Conservation (phyloP, 2,329 filamentous ascomycete species). For the Calonectria hawksworthii region DNA sequence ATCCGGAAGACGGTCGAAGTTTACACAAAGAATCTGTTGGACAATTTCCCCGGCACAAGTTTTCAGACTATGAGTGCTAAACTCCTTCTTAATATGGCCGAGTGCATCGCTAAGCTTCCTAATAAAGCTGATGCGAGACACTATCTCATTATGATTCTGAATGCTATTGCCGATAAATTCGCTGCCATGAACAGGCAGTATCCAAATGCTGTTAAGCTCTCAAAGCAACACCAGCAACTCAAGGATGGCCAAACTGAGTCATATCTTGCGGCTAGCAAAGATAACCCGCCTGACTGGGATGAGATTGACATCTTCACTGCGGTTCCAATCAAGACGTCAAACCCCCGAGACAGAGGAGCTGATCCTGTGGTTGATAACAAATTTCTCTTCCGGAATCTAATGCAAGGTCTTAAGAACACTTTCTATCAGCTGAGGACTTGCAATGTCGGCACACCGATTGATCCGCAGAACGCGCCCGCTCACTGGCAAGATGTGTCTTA, state of each 20-base stretch:
- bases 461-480: conserved; percentile 81
- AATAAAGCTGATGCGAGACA: conserved; percentile 96
- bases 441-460: conserved; percentile 81
- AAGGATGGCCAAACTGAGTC: conserved; percentile 76
- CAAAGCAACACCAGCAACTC: conserved; percentile 79
- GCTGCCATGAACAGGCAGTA: conserved; percentile 98
- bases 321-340: conserved; percentile 95
- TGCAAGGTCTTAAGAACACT: conserved; percentile 95
- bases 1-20: conserved; percentile 97
- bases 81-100: conserved; percentile 95
- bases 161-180: conserved; percentile 98
- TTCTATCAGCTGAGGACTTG: conserved; percentile 95
- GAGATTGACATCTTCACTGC: conserved; percentile 98
- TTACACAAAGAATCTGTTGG: conserved; percentile 95
- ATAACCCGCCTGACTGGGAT: conserved; percentile 91
- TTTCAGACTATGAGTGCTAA: conserved; percentile 99
- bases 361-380: conserved; percentile 98
- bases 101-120: conserved; percentile 93
- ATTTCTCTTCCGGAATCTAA: conserved; percentile 95
- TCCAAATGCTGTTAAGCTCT: conserved; percentile 93
- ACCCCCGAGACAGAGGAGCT: conserved; percentile 87
- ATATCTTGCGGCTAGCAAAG: conserved; percentile 87
- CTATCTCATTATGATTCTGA: conserved; percentile 96
- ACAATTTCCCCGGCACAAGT: conserved; percentile 96
- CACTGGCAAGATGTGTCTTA: conserved; percentile 98